These are phyloP conservation scores for Gentiana dahurica DNA, from an alignment of 257 asterid genomes.

Conservation along the genomic window DNA sequence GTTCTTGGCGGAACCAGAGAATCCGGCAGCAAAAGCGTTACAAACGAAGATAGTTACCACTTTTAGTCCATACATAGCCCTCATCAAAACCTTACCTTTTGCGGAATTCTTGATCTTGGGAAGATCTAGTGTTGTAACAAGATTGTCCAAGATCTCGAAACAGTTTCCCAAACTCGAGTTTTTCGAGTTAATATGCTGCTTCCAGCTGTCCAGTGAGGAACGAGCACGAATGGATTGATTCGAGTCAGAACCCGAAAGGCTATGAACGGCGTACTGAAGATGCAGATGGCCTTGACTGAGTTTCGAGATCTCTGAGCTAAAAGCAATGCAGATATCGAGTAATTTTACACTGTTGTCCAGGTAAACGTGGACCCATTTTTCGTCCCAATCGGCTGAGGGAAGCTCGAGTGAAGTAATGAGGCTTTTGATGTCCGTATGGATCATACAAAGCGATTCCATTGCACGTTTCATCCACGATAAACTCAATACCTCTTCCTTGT, in stretches of 20 bases:
- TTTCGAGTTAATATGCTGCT: constrained; percentile 43
- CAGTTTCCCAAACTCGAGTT: constrained; percentile 59
- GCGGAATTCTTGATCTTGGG: constrained; percentile 82
- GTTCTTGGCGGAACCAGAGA: constrained; percentile 61
- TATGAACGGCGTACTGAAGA: constrained; percentile 45
- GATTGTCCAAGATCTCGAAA: constrained; percentile 45
- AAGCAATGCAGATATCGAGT: constrained; percentile 69
- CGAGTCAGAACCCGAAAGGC: constrained; percentile 29
- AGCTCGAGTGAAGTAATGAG: constrained; percentile 63
- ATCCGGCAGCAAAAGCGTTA: constrained; percentile 53
- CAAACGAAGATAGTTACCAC: constrained; percentile 56
- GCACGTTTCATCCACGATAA: constrained; percentile 70
- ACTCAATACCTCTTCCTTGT: constrained; percentile 45
- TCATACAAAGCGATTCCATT: constrained; percentile 49
- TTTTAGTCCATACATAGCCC: constrained; percentile 74
- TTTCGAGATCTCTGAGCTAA: constrained; percentile 71
- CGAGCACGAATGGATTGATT: constrained; percentile 42
- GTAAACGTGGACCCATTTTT: constrained; percentile 75
- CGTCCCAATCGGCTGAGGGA: constrained; percentile 78
- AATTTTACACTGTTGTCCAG: constrained; percentile 63
- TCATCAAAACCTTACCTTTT: constrained; percentile 77
- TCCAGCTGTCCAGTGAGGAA: constrained; percentile 71
- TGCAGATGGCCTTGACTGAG: constrained; percentile 72
- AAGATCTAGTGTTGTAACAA: constrained; percentile 45
- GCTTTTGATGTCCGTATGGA: constrained; percentile 59